Percentiles rank a stretch among this genome's conserved stretches.
phyloP scores from a whole-genome alignment of 2,329 filamentous ascomycete genomes.

The Colletotrichum sp. region DNA sequence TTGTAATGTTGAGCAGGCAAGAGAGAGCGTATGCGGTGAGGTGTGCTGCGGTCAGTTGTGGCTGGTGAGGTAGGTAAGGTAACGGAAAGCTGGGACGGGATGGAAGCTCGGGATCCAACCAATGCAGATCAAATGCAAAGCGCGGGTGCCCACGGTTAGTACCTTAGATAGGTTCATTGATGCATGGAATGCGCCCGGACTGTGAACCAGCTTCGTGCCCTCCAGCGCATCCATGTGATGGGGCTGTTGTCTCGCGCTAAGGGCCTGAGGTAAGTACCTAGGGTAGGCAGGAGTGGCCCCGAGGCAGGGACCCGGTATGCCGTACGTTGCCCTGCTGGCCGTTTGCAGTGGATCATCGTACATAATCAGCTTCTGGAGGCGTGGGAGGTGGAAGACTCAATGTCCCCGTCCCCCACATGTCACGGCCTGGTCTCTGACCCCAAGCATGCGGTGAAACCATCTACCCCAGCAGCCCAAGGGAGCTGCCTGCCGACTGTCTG shows the following conservation, averaged over 20 bases:
- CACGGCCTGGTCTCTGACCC: neutral
- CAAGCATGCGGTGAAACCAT: constrained; percentile 9
- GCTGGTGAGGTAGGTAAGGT: neutral
- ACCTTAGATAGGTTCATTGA: neutral
- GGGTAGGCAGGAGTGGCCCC: neutral
- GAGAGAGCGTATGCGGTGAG: neutral
- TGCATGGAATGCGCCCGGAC: neutral
- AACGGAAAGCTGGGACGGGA: neutral
- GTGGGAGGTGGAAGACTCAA: neutral
- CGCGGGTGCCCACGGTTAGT: neutral
- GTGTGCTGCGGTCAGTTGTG: neutral
- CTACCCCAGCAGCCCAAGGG: neutral
- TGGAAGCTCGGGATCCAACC: neutral
- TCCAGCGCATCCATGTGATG: neutral
- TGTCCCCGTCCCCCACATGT: neutral
- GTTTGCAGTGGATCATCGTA: neutral
- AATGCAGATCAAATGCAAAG: neutral
- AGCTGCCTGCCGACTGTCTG: neutral
- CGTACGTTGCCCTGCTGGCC: neutral
- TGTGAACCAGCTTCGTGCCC: neutral
- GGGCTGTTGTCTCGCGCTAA: constrained; percentile 10
- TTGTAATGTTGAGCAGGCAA: neutral
- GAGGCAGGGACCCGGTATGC: neutral
- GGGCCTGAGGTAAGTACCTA: neutral
- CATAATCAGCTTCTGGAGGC: neutral